phyloP scores from a whole-genome alignment of 805 yeast genomes.

The Zygoascus tannicola region DNA sequence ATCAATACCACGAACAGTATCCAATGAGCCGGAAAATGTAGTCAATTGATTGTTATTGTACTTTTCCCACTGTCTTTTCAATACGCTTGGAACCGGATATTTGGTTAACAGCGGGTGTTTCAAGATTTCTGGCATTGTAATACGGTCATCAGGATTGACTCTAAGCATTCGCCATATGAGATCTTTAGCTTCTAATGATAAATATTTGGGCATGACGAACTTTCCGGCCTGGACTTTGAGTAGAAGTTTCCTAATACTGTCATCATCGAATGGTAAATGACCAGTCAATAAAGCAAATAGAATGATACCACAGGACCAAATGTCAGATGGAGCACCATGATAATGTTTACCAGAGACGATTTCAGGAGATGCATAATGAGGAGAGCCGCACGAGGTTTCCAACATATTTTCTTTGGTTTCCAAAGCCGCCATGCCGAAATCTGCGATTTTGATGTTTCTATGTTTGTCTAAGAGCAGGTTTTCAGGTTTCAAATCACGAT shows the following conservation, averaged over 20 bases:
- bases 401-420: conserved; percentile 73
- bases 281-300: conserved; percentile 90
- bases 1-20: conserved; percentile 86
- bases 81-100: conserved; percentile 33
- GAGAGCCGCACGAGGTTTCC: conserved; percentile 96
- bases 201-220: conserved; percentile 70
- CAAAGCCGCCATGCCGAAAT: conserved; percentile 98
- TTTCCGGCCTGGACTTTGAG: conserved; percentile 87
- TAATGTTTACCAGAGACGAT: conserved; percentile 91
- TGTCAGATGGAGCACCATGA: conserved; percentile 95
- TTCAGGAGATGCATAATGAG: conserved; percentile 97
- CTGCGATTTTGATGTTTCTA: conserved; percentile 90
- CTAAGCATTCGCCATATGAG: conserved; percentile 70
- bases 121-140: conserved; percentile 65
- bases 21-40: conserved; percentile 97
- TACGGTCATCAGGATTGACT: conserved; percentile 74
- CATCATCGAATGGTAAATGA: conserved; percentile 94
- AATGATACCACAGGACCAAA: conserved; percentile 97
- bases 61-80: conserved; percentile 6
- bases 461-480: conserved; percentile 70
- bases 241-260: conserved; percentile 76
- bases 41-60: conserved; percentile 25
- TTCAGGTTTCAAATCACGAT: conserved; percentile 80
- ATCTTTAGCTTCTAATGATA: conserved; percentile 81
- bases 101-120: conserved; percentile 74